Base-by-base conservation (phyloP, 2,329 filamentous ascomycete species). In the Colletotrichum eleusines region DNA sequence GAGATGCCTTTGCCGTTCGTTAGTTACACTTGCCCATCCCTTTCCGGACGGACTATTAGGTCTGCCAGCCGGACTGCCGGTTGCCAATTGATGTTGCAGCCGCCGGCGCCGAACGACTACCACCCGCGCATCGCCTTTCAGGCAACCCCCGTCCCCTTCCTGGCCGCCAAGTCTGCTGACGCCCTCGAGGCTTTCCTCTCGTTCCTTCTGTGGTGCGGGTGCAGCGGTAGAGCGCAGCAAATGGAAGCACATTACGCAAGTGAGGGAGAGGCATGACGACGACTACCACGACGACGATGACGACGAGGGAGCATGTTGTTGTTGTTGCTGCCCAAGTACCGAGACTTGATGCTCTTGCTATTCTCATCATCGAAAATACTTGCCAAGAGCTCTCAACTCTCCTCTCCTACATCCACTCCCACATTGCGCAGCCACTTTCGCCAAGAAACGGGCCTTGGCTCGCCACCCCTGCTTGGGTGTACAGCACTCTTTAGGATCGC, bases 101-200 rank as follows among this genome's bases (percentile, higher is more conserved):
- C 55, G 67, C 67, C 67, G 62, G 55, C 67, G 67, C 63, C 63
- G 67, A 66, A 66, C 50, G 55, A 48, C 54, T 48, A 63, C 46
- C 33, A 64, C 35, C 28, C 18, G 28, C 14, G 3, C 31, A 16
- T 40, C 55, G 16, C 26, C 18, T 53, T 35, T 42, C 6, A 18
- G 40, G 40, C n/a, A n/a, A n/a, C n/a, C n/a, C 40, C 16, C 7
- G 33, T 20, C 12, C 58, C 12, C 33, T 26, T 18, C 42, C 58
- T 48, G 44, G n/a, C 44, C n/a, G 58, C 38, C n/a, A 28, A 23
- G 7, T 42, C 54, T 14, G n/a, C 28, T 28, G 23, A 14, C 28
- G 26, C 28, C 20, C 20, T 46, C 23, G n/a, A 57, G 54, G 2
- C 20, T 18, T 48, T 26, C 42, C 58, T n/a, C 18, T n/a, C 20